A percentile compares a stretch with the other conserved stretches of the same genome.
Evolutionary conservation across 371 early-diverging fungal species (phyloP).

Genomic region (Funneliformis caledonium): DNA sequence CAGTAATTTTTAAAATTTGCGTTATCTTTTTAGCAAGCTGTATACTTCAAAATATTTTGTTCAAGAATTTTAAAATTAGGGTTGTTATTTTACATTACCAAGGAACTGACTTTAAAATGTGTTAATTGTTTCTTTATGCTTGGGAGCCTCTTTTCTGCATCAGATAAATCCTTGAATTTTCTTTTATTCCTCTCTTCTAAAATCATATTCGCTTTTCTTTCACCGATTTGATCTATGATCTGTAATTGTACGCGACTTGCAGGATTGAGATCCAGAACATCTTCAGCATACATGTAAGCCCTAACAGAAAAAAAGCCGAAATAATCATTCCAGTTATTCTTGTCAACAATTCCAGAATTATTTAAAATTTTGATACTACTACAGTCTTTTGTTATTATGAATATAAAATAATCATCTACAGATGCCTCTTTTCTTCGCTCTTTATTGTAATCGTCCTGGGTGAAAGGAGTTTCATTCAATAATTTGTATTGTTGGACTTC

Average conservation of each 20-base stretch:
- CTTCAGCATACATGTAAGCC: conserved; percentile 42
- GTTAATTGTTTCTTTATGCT: no score
- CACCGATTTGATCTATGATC: conserved; percentile 38
- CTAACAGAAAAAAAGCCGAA: conserved; percentile 45
- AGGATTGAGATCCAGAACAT: conserved; percentile 42
- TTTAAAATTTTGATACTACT: conserved; percentile 38
- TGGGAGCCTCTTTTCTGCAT: no score
- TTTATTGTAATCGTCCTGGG: no score
- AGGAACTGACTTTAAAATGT: no score
- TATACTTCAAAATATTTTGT: not conserved
- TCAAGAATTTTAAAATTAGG: no score
- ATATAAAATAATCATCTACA: no score
- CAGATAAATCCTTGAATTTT: no score
- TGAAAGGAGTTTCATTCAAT: no score
- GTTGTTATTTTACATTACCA: no score
- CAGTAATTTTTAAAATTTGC: not conserved
- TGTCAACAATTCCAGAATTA: conserved; percentile 44
- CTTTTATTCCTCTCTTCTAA: not conserved
- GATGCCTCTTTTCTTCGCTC: no score
- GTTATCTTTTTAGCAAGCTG: not conserved
- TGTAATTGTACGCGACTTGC: conserved; percentile 37
- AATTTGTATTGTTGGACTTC: no score
- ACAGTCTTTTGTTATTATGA: not conserved
- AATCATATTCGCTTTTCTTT: conserved; percentile 13
- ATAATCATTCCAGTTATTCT: conserved; percentile 42